A percentile compares a stretch with the other conserved stretches of the same genome.
Evolutionary conservation across 2,329 filamentous ascomycete species (phyloP).

Genomic region (Aspergillus oerlinghausenensis): DNA sequence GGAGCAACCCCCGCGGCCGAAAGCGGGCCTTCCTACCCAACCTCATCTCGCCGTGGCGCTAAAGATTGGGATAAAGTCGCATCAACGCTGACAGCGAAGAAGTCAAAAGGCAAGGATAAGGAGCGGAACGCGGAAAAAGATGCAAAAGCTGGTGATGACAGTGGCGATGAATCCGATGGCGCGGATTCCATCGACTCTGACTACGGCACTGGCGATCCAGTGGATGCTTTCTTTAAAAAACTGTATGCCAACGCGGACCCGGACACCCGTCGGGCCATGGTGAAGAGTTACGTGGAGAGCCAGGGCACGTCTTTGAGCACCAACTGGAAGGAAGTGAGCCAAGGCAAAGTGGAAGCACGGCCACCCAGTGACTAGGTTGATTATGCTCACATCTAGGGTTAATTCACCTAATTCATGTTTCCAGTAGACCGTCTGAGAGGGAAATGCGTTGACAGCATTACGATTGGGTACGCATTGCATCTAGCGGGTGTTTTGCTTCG

Average conservation of each 20-base stretch:
- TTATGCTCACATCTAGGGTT: background rate
- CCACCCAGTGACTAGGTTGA: conserved; percentile 19
- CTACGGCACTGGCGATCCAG: conserved; percentile 55
- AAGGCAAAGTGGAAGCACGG: conserved; percentile 58
- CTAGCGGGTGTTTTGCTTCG: background rate
- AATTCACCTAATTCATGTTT: background rate
- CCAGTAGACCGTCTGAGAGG: background rate
- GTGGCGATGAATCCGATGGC: conserved; percentile 53
- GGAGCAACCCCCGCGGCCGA: conserved; percentile 13
- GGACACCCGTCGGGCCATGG: conserved; percentile 88
- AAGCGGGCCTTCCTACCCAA: conserved; percentile 68
- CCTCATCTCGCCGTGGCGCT: conserved; percentile 74
- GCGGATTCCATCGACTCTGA: conserved; percentile 41
- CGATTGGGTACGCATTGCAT: background rate
- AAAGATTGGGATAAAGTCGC: conserved; percentile 90
- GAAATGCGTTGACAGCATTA: background rate
- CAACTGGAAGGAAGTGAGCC: conserved; percentile 78
- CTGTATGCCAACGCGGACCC: conserved; percentile 72
- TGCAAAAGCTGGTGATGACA: conserved; percentile 26
- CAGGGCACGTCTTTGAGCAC: conserved; percentile 91
- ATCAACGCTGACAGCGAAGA: conserved; percentile 43
- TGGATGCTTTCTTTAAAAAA: conserved; percentile 84
- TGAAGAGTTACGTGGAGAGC: conserved; percentile 94
- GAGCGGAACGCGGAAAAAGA: conserved; percentile 23
- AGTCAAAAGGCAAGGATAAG: conserved; percentile 23